Evolutionary conservation across 179 eudicot genomes (phyloP), one percentile per base, ranked within the genome.

Genomic region (Heliamphora pulchella): DNA sequence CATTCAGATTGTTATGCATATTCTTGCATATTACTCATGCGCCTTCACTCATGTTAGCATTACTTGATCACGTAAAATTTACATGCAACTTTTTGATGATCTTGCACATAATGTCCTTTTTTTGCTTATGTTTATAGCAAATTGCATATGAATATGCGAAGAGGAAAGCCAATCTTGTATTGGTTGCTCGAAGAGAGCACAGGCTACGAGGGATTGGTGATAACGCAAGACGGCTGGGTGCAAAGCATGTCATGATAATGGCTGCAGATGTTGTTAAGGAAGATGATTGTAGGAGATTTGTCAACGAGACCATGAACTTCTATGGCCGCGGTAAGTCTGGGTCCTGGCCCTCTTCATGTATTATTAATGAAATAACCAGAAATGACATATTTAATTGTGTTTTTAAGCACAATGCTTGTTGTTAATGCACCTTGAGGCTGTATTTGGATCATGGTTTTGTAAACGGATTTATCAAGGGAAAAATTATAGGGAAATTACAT

Each of bases 181-280:
- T 94, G 75, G 90, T 94, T 22, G 97, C 98, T 55, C 86, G 94
- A 76, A 87, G 98, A 82, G 92, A 90, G 71, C 76, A 84, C 1
- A 87, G 94, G 86, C 88, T 94, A 67, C 87, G 85, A 70, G 94
- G 86, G 66, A 94, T 94, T 43, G 85, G 91, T 62, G 96, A 93
- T 79, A 93, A 94, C 74, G 94, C 94, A 10, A 85, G 92, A 72
- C 78, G 9, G 18, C 54, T 91, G 14, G 98, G 98, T 44, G 95
- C 98, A 51, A 88, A 81, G 50, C 88, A 89, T 82, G 97, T 92
- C 66, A 82, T 93, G 88, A 91, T 91, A 81, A 89, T 88, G 71
- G 97, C 98, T 78, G 97, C 98, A 0, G 98, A 94, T 79, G 98
- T 94, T 71, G 94, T 94, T 3, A 93, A 94, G 83, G 98, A 94